Base-by-base conservation (phyloP, 495 filamentous ascomycete species). In the Glarea lozoyensis region DNA sequence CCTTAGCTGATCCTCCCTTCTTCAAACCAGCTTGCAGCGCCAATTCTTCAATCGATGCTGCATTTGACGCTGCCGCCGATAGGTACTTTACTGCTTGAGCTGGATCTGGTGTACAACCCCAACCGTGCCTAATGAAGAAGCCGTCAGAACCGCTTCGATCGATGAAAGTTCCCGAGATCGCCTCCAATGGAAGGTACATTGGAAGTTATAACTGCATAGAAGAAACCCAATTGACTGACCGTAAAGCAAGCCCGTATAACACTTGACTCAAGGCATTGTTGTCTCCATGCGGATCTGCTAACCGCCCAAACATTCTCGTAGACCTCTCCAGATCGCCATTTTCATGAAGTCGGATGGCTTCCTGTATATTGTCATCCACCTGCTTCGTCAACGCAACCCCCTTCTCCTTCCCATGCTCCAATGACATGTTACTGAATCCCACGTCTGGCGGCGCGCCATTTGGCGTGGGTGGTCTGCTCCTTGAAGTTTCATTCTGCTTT, bases 181-280 rank as follows among this genome's bases (percentile, higher is more conserved):
- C 22, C 11, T 19, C 12, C 12, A 27, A 27, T 21, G 10, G 20
- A 22, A 33, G 10, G n/a, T 15, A 34, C 38, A 3, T 15, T 21
- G 17, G 42, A 22, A 21, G 20, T 38, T n/a, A 43, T 30, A 5
- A 2, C 24, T 15, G 15, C 19, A 18, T 16, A 11, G 27, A 25
- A 22, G 32, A 34, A 13, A 19, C 25, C 39, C 46, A 49, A 48
- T 53, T 45, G 35, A 53, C 79, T 64, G 65, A 94, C 88, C 89
- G 76, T 42, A 97, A 61, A 30, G 92, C 90, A 32, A 99, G 84
- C 15, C 90, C 92, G 59, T 93, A 99, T 39, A 99, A 73, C 36
- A 99, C 92, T 62, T 99, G 90, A 55, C 86, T 89, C 53, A 99
- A 70, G 13, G 89, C 85, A 61, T 96, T 95, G 62, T 94, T 93